A percentile compares a stretch with the other conserved stretches of the same genome.
Evolutionary conservation across 176 grass and related monocot species (phyloP).

Genomic region (Miscanthus lutarioriparius): DNA sequence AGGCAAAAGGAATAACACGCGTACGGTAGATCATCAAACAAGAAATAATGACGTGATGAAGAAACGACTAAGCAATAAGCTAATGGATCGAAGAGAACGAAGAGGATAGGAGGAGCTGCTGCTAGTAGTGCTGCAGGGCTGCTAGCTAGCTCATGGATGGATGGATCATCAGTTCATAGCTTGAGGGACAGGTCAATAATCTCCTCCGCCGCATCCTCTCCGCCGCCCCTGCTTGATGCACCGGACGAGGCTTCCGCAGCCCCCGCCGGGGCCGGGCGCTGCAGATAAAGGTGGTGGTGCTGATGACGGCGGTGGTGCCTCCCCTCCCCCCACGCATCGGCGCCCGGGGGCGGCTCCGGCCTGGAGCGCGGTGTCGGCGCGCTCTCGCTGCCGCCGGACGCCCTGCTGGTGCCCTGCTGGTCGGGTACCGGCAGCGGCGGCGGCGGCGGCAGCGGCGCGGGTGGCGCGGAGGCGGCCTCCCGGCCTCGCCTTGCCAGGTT

Average conservation of each 20-base stretch:
- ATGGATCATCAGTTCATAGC: constrained; percentile 37
- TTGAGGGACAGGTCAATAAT: constrained; percentile 66
- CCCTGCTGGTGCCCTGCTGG: neutral
- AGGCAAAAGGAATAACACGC: constrained; percentile 40
- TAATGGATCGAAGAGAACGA: neutral
- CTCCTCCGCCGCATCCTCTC: constrained; percentile 29
- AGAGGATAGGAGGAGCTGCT: neutral
- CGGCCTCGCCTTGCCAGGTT: constrained; percentile 54
- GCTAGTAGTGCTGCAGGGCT: neutral
- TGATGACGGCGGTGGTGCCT: neutral
- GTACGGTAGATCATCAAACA: neutral
- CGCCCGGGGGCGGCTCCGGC: neutral
- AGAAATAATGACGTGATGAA: constrained; percentile 29
- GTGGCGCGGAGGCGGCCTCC: constrained; percentile 31
- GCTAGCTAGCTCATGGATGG: neutral
- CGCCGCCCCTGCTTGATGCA: neutral
- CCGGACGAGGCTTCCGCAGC: neutral
- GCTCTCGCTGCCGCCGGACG: neutral
- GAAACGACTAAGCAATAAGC: constrained; percentile 23
- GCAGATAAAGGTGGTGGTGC: neutral
- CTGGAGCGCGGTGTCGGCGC: constrained; percentile 8
- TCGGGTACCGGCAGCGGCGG: neutral
- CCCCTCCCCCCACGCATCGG: constrained; percentile 20
- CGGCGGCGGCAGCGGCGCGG: neutral
- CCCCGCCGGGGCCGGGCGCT: neutral